Evolutionary conservation across 768 basidiomycete genomes (phyloP).

Genomic region (Kondoa malvinella): DNA sequence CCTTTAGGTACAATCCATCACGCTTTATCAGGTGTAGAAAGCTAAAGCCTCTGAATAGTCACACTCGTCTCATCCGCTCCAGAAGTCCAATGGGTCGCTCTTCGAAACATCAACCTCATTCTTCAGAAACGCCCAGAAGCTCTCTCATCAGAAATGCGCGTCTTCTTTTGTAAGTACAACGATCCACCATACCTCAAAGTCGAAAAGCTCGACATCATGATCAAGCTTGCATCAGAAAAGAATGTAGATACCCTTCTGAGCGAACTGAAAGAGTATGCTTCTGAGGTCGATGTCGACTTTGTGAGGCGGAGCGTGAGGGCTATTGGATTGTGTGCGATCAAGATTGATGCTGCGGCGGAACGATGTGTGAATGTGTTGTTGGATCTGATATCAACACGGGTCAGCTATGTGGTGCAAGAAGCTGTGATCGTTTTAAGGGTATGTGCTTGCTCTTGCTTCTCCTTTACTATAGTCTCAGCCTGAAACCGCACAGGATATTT

Average conservation of each 20-base stretch:
- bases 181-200: constrained; percentile 98
- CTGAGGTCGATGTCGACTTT: constrained; percentile 96
- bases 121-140: constrained; percentile 83
- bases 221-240: constrained; percentile 68
- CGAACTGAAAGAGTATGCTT: constrained; percentile 94
- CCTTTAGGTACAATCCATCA: constrained; percentile 40
- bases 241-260: constrained; percentile 89
- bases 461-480: background rate
- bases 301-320: constrained; percentile 86
- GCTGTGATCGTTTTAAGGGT: constrained; percentile 99
- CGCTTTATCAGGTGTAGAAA: background rate
- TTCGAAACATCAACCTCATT: constrained; percentile 89
- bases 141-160: constrained; percentile 88
- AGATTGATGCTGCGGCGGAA: constrained; percentile 81
- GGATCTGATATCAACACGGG: constrained; percentile 77
- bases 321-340: constrained; percentile 89
- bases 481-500: constrained; percentile 56
- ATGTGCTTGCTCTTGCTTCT: constrained; percentile 17
- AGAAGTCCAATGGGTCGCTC: constrained; percentile 95
- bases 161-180: constrained; percentile 99
- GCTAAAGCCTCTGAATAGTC: constrained; percentile 35
- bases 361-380: constrained; percentile 85
- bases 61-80: constrained; percentile 91
- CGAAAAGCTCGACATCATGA: constrained; percentile 98
- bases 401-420: constrained; percentile 96